Evolutionary conservation across 2,329 filamentous ascomycete species (phyloP).

Genomic region (Ophiostoma piceae): DNA sequence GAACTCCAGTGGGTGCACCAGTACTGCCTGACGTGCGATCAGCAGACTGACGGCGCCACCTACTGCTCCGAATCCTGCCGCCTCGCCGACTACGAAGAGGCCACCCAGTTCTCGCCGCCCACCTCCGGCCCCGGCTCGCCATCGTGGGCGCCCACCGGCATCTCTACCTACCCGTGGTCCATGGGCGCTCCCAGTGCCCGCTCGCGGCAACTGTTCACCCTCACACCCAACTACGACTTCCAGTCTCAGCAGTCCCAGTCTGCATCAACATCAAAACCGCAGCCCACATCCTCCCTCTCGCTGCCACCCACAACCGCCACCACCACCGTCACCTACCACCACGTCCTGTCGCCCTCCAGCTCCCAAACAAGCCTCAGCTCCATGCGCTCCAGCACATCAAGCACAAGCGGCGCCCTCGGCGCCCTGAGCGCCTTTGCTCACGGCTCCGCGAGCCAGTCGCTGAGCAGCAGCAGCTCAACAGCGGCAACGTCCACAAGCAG

Average conservation of each 20-base stretch:
- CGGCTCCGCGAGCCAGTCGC: constrained; percentile 18
- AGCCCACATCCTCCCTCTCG: constrained; percentile 14
- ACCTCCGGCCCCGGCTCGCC: constrained; percentile 55
- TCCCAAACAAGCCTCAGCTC: constrained; percentile 82
- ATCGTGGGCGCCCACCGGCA: constrained; percentile 38
- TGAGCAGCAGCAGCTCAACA: constrained; percentile 32
- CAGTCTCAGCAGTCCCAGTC: constrained; percentile 45
- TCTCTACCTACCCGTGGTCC: constrained; percentile 49
- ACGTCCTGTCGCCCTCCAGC: constrained; percentile 62
- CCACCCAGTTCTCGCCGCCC: constrained; percentile 47
- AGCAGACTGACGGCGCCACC: constrained; percentile 72
- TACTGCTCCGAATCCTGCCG: constrained; percentile 94
- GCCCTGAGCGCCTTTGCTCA: constrained; percentile 26
- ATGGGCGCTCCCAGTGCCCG: constrained; percentile 33
- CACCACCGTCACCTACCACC: constrained; percentile 34
- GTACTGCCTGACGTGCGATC: constrained; percentile 91
- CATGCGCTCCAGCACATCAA: constrained; percentile 50
- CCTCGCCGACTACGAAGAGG: constrained; percentile 78
- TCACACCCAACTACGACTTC: constrained; percentile 73
- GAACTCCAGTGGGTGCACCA: constrained; percentile 71
- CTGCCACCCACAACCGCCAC: constrained; percentile 23
- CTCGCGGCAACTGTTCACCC: constrained; percentile 52
- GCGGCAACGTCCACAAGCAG: constrained; percentile 39
- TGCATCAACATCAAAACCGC: constrained; percentile 31
- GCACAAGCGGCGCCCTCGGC: constrained; percentile 20